These are phyloP conservation scores for Melastoma malabathricum DNA, from an alignment of 345 rosid species.

Conservation along the genomic window DNA sequence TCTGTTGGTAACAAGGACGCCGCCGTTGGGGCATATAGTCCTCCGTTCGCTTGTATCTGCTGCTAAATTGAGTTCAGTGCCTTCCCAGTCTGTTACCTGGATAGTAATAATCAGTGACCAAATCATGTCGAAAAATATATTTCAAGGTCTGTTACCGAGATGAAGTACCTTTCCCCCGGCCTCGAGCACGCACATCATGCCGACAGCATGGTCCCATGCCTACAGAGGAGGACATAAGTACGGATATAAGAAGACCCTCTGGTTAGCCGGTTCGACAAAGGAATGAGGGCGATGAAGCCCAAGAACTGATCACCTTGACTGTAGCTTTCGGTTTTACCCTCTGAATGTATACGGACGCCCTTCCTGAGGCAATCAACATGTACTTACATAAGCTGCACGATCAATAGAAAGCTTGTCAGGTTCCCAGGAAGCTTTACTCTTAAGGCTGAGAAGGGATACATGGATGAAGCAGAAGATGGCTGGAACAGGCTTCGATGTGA, in stretches of 20 bases:
- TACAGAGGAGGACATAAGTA: slow-evolving; percentile 13
- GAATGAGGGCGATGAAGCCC: too few species aligned
- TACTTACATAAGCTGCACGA: slow-evolving; percentile 62
- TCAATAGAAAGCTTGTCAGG: too few species aligned
- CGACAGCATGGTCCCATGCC: slow-evolving; percentile 98
- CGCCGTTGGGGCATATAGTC: slow-evolving; percentile 41
- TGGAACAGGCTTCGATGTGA: too few species aligned
- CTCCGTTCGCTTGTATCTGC: slow-evolving; percentile 53
- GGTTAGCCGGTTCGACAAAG: too few species aligned
- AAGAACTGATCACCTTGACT: slow-evolving; percentile 29
- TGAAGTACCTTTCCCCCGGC: slow-evolving; percentile 77
- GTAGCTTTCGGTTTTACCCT: slow-evolving; percentile 19
- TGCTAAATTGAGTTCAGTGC: slow-evolving; percentile 34
- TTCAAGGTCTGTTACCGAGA: background rate
- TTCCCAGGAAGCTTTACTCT: too few species aligned
- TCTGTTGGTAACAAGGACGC: slow-evolving; percentile 54
- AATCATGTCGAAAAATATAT: background rate
- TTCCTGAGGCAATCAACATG: slow-evolving; percentile 66
- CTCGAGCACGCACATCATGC: slow-evolving; percentile 72
- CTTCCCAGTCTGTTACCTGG: slow-evolving; percentile 77
- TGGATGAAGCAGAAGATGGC: too few species aligned
- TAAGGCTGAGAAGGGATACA: too few species aligned
- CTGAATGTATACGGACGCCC: slow-evolving; percentile 42
- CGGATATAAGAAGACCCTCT: slow-evolving; percentile 1
- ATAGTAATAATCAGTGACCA: background rate